These are phyloP conservation scores for Ogataea polymorpha DNA, from an alignment of 805 yeast genomes.

Conservation along the genomic window DNA sequence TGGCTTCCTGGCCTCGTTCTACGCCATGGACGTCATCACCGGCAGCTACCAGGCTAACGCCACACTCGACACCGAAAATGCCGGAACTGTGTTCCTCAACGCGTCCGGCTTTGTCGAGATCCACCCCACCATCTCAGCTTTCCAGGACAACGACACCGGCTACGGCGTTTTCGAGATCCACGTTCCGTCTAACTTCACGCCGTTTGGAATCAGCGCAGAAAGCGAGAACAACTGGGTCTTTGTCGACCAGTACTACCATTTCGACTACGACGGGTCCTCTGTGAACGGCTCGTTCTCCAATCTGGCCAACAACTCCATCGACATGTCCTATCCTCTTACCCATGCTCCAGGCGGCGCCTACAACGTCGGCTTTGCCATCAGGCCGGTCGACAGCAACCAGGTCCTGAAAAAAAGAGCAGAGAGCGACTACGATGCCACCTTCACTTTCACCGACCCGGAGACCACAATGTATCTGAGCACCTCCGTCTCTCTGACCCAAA, in stretches of 20 bases:
- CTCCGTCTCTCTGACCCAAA: slow-evolving; percentile 1
- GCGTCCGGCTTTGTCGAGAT: slow-evolving; percentile 1
- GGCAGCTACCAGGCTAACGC: slow-evolving; percentile 1
- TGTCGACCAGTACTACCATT: slow-evolving; percentile 4
- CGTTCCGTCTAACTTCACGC: slow-evolving; percentile 11
- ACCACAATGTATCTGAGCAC: slow-evolving; percentile 6
- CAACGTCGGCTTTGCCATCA: slow-evolving; percentile 10
- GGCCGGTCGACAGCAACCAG: slow-evolving; percentile 1
- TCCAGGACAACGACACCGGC: slow-evolving; percentile 7
- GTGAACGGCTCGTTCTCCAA: slow-evolving; percentile 1
- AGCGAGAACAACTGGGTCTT: slow-evolving; percentile 5
- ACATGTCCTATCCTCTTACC: slow-evolving; percentile 5
- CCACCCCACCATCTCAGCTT: slow-evolving; percentile 5
- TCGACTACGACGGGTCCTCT: slow-evolving; percentile 3
- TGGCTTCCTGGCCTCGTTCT: neutral
- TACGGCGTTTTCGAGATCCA: slow-evolving; percentile 11
- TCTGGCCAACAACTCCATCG: slow-evolving; percentile 1
- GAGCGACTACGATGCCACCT: slow-evolving; percentile 5
- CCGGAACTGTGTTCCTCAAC: neutral
- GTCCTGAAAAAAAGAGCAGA: slow-evolving; percentile 1
- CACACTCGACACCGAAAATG: slow-evolving; percentile 1
- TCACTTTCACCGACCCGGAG: slow-evolving; percentile 5
- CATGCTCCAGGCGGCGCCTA: slow-evolving; percentile 3
- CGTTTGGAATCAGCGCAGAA: slow-evolving; percentile 9
- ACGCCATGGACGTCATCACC: neutral